Percentiles rank a stretch among this genome's conserved stretches.
Evolutionary conservation across 2,329 filamentous ascomycete genomes (phyloP).

Genomic region (Oidium heveae): DNA sequence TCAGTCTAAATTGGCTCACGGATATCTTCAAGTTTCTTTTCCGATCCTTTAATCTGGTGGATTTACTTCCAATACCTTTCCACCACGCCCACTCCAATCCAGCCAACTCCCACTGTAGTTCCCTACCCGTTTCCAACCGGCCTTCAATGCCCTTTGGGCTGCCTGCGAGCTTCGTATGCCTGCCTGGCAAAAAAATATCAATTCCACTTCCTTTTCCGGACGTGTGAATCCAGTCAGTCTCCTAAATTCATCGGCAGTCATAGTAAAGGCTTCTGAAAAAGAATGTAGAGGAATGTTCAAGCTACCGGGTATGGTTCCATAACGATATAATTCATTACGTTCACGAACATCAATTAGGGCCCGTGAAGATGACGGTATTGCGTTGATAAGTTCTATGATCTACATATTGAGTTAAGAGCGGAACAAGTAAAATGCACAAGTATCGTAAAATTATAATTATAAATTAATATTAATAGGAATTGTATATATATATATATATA

Average conservation of each 20-base stretch:
- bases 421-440: too few species aligned
- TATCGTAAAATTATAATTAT: too few species aligned
- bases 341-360: slow-evolving; percentile 35
- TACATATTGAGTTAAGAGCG: background rate
- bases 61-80: slow-evolving; percentile 12
- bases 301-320: slow-evolving; percentile 53
- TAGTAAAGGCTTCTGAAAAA: slow-evolving; percentile 54
- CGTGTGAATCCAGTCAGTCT: slow-evolving; percentile 58
- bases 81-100: slow-evolving; percentile 59
- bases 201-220: slow-evolving; percentile 27
- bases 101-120: slow-evolving; percentile 57
- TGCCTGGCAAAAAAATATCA: slow-evolving; percentile 85
- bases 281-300: slow-evolving; percentile 62
- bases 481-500: too few species aligned
- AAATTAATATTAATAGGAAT: too few species aligned
- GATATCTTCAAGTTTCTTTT: too few species aligned
- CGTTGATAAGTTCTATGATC: background rate
- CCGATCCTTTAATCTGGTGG: too few species aligned
- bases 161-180: slow-evolving; percentile 63
- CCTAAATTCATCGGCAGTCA: slow-evolving; percentile 54
- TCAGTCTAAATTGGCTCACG: too few species aligned
- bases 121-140: slow-evolving; percentile 46
- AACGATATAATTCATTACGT: slow-evolving; percentile 34
- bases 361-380: background rate
- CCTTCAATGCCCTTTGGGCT: slow-evolving; percentile 48